Conservation (phyloP, 257 asterid species). For the Lithospermum erythrorhizon region DNA sequence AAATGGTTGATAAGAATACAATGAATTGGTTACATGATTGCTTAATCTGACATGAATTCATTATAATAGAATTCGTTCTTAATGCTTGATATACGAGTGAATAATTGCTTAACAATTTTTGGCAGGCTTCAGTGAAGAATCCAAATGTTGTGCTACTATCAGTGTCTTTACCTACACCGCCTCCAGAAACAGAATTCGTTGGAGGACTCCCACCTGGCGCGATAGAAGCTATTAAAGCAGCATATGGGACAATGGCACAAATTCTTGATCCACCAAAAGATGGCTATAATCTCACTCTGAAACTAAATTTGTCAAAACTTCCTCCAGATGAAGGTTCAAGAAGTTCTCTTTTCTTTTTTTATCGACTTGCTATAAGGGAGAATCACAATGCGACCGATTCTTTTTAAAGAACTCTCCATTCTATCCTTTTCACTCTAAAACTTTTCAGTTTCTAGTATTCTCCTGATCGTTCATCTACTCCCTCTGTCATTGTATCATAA, state of each 20-base stretch:
- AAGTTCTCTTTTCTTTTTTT: slow-evolving; percentile 57
- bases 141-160: slow-evolving; percentile 64
- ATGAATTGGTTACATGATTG: neutral
- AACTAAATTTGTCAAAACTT: slow-evolving; percentile 83
- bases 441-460: neutral
- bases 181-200: slow-evolving; percentile 72
- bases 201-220: slow-evolving; percentile 93
- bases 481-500: neutral
- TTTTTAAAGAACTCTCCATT: slow-evolving; percentile 1
- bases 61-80: no score
- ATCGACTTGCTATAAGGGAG: slow-evolving; percentile 33
- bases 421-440: slow-evolving; percentile 1
- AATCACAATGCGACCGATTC: slow-evolving; percentile 9
- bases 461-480: neutral
- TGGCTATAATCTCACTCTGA: slow-evolving; percentile 88
- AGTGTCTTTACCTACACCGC: slow-evolving; percentile 73
- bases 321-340: slow-evolving; percentile 93
- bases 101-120: slow-evolving; percentile 3
- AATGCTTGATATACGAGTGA: neutral
- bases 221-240: slow-evolving; percentile 80
- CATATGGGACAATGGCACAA: slow-evolving; percentile 72
- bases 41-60: neutral
- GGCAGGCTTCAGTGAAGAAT: slow-evolving; percentile 75
- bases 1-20: neutral
- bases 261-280: slow-evolving; percentile 98